These are phyloP conservation scores for Colletotrichum sp. DNA, from an alignment of 2,329 filamentous ascomycete species.

Conservation along the genomic window DNA sequence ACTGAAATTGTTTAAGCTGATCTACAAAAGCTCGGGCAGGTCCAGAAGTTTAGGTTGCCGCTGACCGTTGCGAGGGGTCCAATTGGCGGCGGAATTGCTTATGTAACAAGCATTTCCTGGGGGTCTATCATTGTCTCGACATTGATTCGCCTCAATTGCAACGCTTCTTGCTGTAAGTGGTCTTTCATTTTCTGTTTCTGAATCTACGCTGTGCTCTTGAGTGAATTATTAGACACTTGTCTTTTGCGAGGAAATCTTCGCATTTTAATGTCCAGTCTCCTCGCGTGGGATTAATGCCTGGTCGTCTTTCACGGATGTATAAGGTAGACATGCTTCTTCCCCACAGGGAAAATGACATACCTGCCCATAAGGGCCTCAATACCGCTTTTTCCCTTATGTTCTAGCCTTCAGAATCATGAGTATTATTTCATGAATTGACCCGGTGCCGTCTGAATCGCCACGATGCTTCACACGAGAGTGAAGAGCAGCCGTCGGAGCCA, in stretches of 20 bases:
- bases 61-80: background rate
- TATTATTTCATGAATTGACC: background rate
- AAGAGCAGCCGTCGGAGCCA: background rate
- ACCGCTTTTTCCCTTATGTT: background rate
- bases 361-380: background rate
- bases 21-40: background rate
- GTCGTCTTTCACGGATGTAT: background rate
- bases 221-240: background rate
- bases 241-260: background rate
- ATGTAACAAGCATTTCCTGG: background rate
- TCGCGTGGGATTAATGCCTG: accelerated
- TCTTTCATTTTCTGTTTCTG: background rate
- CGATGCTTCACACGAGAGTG: background rate
- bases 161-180: background rate
- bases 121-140: background rate
- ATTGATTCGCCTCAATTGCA: background rate
- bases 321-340: background rate
- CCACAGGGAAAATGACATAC: background rate
- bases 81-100: background rate
- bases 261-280: background rate
- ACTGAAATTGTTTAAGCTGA: background rate
- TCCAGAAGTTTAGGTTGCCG: background rate
- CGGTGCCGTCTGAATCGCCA: background rate
- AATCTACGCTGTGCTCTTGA: background rate
- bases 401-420: background rate